phyloP scores from a whole-genome alignment of 768 basidiomycete genomes.

The Dioszegia hungarica region DNA sequence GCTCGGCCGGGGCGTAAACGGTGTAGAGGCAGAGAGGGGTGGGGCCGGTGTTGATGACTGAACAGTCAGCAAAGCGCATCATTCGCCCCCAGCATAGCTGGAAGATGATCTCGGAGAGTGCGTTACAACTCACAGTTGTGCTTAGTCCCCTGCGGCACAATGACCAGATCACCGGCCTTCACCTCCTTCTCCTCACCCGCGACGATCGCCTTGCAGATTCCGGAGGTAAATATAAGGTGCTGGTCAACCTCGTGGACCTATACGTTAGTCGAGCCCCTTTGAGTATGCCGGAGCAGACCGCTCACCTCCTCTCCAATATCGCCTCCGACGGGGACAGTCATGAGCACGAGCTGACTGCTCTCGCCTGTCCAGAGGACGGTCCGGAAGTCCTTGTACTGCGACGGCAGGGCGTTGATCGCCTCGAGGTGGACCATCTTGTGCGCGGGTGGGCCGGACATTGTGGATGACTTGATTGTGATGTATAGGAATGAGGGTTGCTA shows the following conservation, averaged over 20 bases:
- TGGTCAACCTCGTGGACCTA: slow-evolving; percentile 50
- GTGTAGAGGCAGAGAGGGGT: slow-evolving; percentile 50
- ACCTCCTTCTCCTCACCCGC: slow-evolving; percentile 50
- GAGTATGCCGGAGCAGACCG: not conserved
- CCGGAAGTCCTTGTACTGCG: slow-evolving; percentile 46
- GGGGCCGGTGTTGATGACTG: slow-evolving; percentile 47
- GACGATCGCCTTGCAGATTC: slow-evolving; percentile 48
- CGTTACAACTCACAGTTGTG: slow-evolving; percentile 42
- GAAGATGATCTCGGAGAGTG: not conserved
- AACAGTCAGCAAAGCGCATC: no score
- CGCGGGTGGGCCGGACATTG: slow-evolving; percentile 34
- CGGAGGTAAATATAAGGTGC: slow-evolving; percentile 49
- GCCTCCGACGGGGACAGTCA: slow-evolving; percentile 51
- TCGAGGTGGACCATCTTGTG: slow-evolving; percentile 48
- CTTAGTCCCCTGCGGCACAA: slow-evolving; percentile 51
- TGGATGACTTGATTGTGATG: slow-evolving; percentile 9
- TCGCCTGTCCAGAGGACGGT: slow-evolving; percentile 50
- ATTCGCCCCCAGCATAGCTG: not conserved
- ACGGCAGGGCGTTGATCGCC: slow-evolving; percentile 45
- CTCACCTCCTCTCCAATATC: slow-evolving; percentile 51
- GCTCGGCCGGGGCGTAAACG: slow-evolving; percentile 47
- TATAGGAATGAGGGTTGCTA: not conserved
- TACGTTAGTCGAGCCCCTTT: not conserved
- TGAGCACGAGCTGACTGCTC: slow-evolving; percentile 48
- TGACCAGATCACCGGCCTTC: slow-evolving; percentile 50